These are phyloP conservation scores for Amaranthus tricolor DNA, from an alignment of 179 eudicot genomes.

Conservation along the genomic window DNA sequence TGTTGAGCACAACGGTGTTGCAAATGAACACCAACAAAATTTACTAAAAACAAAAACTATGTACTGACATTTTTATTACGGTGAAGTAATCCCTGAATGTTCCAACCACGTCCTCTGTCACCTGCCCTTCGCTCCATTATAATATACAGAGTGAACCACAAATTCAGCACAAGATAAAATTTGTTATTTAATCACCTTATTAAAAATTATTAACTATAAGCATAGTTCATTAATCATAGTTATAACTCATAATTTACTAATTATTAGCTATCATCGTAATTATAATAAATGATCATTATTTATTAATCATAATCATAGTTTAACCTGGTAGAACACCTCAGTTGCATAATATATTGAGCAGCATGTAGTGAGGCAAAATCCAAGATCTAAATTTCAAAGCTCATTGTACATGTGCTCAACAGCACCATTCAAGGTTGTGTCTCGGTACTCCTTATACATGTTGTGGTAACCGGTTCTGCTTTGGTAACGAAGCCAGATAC, in stretches of 20 bases:
- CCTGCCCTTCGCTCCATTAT: conserved; percentile 98
- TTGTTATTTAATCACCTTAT: background rate
- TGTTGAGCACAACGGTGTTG: background rate
- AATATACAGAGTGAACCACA: conserved; percentile 21
- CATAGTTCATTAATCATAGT: too few relatives aligned
- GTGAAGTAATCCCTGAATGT: conserved; percentile 92
- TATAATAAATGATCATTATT: too few relatives aligned
- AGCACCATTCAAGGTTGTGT: conserved; percentile 77
- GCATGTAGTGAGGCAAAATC: background rate
- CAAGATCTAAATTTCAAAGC: background rate
- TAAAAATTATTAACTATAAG: too few relatives aligned
- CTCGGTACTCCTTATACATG: conserved; percentile 95
- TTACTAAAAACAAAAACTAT: background rate
- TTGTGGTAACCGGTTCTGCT: conserved; percentile 91
- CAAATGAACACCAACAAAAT: background rate
- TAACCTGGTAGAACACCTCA: too few relatives aligned
- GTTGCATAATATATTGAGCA: background rate
- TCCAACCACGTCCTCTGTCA: conserved; percentile 90
- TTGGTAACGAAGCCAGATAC: conserved; percentile 87
- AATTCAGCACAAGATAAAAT: conserved; percentile 16
- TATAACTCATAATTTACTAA: too few relatives aligned
- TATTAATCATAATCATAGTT: too few relatives aligned
- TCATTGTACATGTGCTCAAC: conserved; percentile 92
- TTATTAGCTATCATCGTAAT: too few relatives aligned
- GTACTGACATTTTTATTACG: conserved; percentile 82